Conservation (phyloP, 192 early-diverging fungal species). For the Chytriomyces hyalinus region DNA sequence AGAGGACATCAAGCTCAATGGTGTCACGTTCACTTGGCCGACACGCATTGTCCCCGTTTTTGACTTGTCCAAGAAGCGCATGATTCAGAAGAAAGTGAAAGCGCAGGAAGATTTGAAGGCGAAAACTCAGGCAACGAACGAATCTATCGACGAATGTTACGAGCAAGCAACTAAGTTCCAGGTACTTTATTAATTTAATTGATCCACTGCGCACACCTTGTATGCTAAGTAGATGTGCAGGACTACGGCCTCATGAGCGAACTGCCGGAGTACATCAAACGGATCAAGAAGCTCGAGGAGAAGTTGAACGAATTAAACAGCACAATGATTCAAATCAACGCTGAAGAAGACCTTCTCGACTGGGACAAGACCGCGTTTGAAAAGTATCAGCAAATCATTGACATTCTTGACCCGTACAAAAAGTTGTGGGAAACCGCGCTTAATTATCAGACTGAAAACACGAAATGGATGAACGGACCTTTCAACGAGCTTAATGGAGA, state of each 20-base stretch:
- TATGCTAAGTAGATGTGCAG: constrained; percentile 5
- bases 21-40: constrained; percentile 71
- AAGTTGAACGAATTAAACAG: constrained; percentile 55
- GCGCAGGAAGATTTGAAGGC: constrained; percentile 67
- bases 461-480: constrained; percentile 62
- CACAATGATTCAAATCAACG: constrained; percentile 53
- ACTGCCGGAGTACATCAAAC: constrained; percentile 62
- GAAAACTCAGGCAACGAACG: constrained; percentile 61
- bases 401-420: constrained; percentile 62
- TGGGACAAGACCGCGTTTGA: constrained; percentile 63
- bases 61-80: constrained; percentile 65
- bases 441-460: constrained; percentile 59
- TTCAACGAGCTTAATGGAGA: constrained; percentile 63
- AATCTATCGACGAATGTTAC: constrained; percentile 61
- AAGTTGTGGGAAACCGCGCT: constrained; percentile 66
- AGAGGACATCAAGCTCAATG: constrained; percentile 69
- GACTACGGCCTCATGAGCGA: constrained; percentile 68
- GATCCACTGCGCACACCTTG: not conserved
- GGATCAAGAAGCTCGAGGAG: constrained; percentile 59
- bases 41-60: constrained; percentile 66
- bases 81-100: constrained; percentile 68
- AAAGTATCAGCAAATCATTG: constrained; percentile 58
- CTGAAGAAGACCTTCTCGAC: constrained; percentile 65
- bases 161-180: constrained; percentile 64
- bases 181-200: constrained; percentile 27